These are phyloP conservation scores for Colletotrichum euphorbiae DNA, from an alignment of 2,329 filamentous ascomycete genomes.

Conservation along the genomic window DNA sequence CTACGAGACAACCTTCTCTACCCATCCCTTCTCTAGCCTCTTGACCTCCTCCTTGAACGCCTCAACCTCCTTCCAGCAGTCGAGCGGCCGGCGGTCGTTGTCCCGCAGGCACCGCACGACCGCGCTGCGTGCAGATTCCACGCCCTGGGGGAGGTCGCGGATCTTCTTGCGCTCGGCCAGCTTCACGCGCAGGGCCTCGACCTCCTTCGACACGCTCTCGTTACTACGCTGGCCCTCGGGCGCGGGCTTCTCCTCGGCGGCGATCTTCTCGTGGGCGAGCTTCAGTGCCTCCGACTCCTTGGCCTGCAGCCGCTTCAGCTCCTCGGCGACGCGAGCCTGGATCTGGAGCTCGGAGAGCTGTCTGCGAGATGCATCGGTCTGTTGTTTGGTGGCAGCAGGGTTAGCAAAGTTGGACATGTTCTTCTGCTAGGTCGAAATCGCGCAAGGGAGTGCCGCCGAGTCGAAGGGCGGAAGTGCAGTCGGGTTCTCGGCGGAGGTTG, in stretches of 20 bases:
- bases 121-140: slow-evolving; percentile 80
- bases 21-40: slow-evolving; percentile 86
- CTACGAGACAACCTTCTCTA: slow-evolving; percentile 79
- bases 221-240: slow-evolving; percentile 49
- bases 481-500: not conserved
- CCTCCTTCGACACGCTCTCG: slow-evolving; percentile 68
- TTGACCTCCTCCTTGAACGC: slow-evolving; percentile 90
- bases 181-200: slow-evolving; percentile 68
- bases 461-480: not conserved
- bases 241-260: slow-evolving; percentile 51
- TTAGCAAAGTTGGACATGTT: slow-evolving; percentile 5
- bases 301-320: slow-evolving; percentile 83
- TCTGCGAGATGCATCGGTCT: slow-evolving; percentile 91
- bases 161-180: slow-evolving; percentile 73
- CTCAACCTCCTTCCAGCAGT: slow-evolving; percentile 96
- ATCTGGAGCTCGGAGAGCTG: slow-evolving; percentile 88
- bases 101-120: slow-evolving; percentile 84
- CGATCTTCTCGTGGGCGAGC: slow-evolving; percentile 74
- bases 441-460: not conserved
- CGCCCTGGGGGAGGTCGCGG: slow-evolving; percentile 74
- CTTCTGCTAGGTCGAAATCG: slow-evolving; percentile 3
- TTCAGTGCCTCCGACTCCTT: slow-evolving; percentile 77
- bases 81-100: slow-evolving; percentile 87
- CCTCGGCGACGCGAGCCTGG: slow-evolving; percentile 85
- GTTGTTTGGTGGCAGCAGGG: slow-evolving; percentile 23